phyloP scores from a whole-genome alignment of 345 rosid species.

The Linum lewisii region DNA sequence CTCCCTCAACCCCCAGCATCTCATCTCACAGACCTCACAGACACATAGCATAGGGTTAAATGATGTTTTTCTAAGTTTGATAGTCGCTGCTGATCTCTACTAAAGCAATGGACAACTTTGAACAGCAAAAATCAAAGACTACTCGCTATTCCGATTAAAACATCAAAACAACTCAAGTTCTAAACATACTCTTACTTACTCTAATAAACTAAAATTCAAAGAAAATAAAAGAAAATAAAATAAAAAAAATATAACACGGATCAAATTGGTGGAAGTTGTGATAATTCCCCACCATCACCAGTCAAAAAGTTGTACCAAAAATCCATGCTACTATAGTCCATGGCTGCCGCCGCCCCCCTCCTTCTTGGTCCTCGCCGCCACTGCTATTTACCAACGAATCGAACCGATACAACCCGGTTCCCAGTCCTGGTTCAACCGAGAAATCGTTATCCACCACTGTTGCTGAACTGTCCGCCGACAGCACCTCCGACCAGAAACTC shows the following conservation, averaged over 20 bases:
- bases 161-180: neutral
- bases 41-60: too few species aligned
- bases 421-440: neutral
- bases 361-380: neutral
- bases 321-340: conserved; percentile 4
- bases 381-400: neutral
- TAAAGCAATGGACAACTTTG: too few species aligned
- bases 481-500: conserved; percentile 6
- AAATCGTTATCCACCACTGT: too few species aligned
- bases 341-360: neutral
- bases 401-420: neutral
- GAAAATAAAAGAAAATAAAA: neutral
- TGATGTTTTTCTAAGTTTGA: too few species aligned
- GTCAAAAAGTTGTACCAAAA: conserved; percentile 8
- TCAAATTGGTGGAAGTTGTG: neutral
- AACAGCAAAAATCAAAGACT: too few species aligned
- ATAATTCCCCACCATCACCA: neutral
- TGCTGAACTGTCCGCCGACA: conserved; percentile 1
- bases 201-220: neutral
- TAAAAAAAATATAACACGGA: too few species aligned
- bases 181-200: neutral
- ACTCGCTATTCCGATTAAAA: too few species aligned
- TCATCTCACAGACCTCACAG: too few species aligned
- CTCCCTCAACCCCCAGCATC: too few species aligned
- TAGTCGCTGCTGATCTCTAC: too few species aligned